Evolutionary conservation across 495 filamentous ascomycete genomes (phyloP).

Genomic region (Penicillium samsonianum): DNA sequence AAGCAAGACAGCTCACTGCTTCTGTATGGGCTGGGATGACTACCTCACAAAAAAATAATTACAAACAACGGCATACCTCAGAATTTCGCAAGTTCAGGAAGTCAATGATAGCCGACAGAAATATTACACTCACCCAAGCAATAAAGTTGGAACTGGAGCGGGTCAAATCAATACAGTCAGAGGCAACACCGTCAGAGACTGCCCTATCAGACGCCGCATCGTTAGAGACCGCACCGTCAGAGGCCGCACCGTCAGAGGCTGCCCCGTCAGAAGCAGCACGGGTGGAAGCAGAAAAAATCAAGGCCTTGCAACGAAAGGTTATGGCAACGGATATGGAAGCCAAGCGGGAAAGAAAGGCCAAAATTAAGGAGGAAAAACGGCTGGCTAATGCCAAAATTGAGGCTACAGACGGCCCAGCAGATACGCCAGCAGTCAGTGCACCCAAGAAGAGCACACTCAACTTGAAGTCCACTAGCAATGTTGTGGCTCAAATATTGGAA

Average conservation of each 20-base stretch:
- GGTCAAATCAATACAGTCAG: neutral
- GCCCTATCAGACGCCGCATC: neutral
- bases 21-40: neutral
- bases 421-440: neutral
- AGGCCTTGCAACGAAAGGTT: neutral
- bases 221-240: neutral
- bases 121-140: neutral
- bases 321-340: neutral
- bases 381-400: neutral
- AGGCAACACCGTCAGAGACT: neutral
- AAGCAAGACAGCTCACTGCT: neutral
- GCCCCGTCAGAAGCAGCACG: neutral
- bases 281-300: neutral
- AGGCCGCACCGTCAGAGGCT: neutral
- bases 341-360: neutral
- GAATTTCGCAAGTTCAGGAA: neutral
- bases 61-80: neutral
- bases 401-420: neutral
- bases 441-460: neutral
- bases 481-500: conserved; percentile 1
- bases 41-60: neutral
- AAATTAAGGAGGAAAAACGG: neutral
- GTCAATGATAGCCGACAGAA: neutral
- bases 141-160: neutral
- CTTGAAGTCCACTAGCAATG: neutral